These are phyloP conservation scores for Globisporangium emineosum DNA, from an alignment of 352 stramenopile species.

Conservation along the genomic window DNA sequence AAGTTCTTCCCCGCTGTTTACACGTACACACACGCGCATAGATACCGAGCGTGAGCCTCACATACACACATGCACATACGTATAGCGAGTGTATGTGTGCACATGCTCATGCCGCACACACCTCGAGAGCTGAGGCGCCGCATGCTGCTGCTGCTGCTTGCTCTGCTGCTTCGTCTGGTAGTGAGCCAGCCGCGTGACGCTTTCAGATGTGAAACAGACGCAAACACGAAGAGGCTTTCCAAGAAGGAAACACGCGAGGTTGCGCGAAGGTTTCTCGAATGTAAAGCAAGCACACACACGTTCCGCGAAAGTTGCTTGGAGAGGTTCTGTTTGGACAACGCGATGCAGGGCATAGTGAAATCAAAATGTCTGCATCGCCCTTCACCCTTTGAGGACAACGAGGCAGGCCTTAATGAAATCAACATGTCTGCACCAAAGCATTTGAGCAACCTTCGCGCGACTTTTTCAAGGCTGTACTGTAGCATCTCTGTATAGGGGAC, in stretches of 20 bases:
- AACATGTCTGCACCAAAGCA: too few relatives aligned
- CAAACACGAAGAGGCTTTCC: neutral
- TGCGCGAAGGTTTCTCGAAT: too few relatives aligned
- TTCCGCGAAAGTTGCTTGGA: too few relatives aligned
- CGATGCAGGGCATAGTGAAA: too few relatives aligned
- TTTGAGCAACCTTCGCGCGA: neutral
- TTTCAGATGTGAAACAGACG: neutral
- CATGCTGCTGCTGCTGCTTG: constrained; percentile 22
- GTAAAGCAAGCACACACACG: neutral
- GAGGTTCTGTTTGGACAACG: too few relatives aligned
- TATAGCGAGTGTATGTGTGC: neutral
- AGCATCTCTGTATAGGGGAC: neutral
- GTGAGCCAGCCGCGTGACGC: neutral
- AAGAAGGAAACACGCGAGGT: neutral
- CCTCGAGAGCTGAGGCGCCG: constrained; percentile 54
- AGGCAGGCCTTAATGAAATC: too few relatives aligned
- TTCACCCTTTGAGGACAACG: too few relatives aligned
- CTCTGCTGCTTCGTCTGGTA: neutral
- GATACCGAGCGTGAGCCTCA: neutral
- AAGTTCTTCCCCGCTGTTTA: constrained; percentile 57
- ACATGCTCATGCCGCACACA: constrained; percentile 15
- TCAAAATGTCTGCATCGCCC: too few relatives aligned
- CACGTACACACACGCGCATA: constrained; percentile 3
- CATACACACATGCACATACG: neutral
- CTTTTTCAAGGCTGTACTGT: neutral